Base-by-base conservation (phyloP, 139 green algal genomes). In the Dunaliella primolecta region DNA sequence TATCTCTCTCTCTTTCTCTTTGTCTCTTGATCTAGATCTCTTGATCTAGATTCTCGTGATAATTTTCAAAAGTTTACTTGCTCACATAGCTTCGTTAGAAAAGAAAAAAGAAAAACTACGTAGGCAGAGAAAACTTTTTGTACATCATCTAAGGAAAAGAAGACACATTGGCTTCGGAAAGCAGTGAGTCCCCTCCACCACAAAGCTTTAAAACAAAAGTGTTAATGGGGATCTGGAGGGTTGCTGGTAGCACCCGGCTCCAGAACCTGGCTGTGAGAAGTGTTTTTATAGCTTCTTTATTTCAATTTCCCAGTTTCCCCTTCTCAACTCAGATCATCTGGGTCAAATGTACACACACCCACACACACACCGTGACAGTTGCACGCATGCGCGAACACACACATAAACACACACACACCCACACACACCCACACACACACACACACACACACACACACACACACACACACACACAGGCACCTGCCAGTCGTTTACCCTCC, bases 381-480 rank as follows among this genome's bases (percentile, higher is more conserved):
- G 15, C 46, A 64, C 46, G 15, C 46, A 64, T 15, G 15, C 46
- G 15, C 46, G 15, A 7, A 64, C 46, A 64, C 46, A 64, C 46
- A 64, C 46, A 64, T 15, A 64, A 15, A 64, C 46, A 78, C 30
- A 34, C 72, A 78, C 72, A 78, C 72, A 34, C 72, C 3, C 72
- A 78, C 72, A 34, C 72, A 85, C 1, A 86, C 95, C 85, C 97
- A 98, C 75, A 56, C 46, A 64, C 46, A 64, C 46, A 64, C 46
- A 64, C 46, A 64, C 46, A 64, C 76, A 11, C n/a, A 33, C 31
- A 57, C n/a, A 78, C n/a, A 55, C 72, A 78, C 72, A 78, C 72
- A 78, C 72, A 78, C 72, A 78, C 30, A 78, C 72, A 78, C 33
- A 78, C 77, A 81, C 77, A 81, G 33, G 20, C 29, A 2, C 78